Evolutionary conservation across 805 yeast genomes (phyloP).

Genomic region (Sporopachydermia lactativora): DNA sequence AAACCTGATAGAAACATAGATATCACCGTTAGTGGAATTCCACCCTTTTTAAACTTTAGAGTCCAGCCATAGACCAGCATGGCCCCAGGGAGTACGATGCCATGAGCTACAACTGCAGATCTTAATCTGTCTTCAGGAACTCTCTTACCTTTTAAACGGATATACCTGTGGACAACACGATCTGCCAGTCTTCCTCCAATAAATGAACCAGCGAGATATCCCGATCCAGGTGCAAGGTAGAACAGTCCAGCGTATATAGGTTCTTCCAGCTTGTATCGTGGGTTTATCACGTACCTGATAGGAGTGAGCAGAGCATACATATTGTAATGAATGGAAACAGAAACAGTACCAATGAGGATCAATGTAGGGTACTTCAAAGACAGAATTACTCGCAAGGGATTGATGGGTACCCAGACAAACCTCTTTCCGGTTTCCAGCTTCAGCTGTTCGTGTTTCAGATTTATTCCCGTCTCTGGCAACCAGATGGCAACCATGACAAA

Average conservation of each 20-base stretch:
- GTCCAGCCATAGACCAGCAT: conserved; percentile 42
- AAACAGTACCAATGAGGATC: conserved; percentile 27
- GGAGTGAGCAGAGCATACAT: conserved; percentile 43
- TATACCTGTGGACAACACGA: conserved; percentile 28
- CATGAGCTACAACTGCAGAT: conserved; percentile 24
- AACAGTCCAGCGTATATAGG: conserved; percentile 40
- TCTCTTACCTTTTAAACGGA: conserved; percentile 26
- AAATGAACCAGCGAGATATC: conserved; percentile 34
- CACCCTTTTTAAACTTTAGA: conserved; percentile 33
- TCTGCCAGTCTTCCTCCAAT: conserved; percentile 43
- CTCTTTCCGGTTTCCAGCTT: conserved; percentile 20
- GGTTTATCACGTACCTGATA: conserved; percentile 39
- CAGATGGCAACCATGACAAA: conserved; percentile 23
- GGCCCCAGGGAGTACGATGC: conserved; percentile 30
- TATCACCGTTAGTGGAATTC: conserved; percentile 39
- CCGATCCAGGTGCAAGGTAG: conserved; percentile 44
- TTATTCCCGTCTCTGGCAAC: conserved; percentile 31
- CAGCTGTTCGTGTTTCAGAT: conserved; percentile 14
- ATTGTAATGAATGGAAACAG: conserved; percentile 29
- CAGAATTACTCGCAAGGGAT: conserved; percentile 30
- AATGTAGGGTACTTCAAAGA: conserved; percentile 31
- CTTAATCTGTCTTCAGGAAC: conserved; percentile 40
- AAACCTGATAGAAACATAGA: conserved; percentile 33
- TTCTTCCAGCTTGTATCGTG: conserved; percentile 32
- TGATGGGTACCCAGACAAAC: conserved; percentile 28